Conservation (phyloP, 1,139 yeast genomes). For the Pichia sp. region DNA sequence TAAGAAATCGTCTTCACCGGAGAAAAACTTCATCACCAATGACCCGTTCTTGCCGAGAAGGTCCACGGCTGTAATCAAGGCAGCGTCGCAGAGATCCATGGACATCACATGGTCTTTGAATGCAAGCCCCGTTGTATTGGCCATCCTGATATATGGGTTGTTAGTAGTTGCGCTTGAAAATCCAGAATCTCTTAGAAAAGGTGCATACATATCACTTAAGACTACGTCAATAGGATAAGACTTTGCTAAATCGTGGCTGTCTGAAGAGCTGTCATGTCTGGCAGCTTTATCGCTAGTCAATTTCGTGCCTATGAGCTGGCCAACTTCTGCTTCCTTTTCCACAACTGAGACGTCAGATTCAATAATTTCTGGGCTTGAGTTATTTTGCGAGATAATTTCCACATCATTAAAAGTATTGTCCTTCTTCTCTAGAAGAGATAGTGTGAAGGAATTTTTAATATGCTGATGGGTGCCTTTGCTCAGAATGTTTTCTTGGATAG, state of each 20-base stretch:
- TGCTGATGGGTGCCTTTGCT: slow-evolving; percentile 61
- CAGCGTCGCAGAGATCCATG: slow-evolving; percentile 89
- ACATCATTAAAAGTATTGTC: slow-evolving; percentile 14
- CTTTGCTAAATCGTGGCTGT: slow-evolving; percentile 3
- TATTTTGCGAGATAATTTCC: slow-evolving; percentile 13
- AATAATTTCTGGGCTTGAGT: slow-evolving; percentile 12
- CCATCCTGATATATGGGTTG: slow-evolving; percentile 73
- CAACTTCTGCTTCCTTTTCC: slow-evolving; percentile 14
- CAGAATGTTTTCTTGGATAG: slow-evolving; percentile 83
- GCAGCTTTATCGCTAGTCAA: neutral
- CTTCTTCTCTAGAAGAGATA: slow-evolving; percentile 31
- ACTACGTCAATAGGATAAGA: slow-evolving; percentile 58
- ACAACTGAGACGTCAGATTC: slow-evolving; percentile 16
- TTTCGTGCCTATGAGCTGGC: slow-evolving; percentile 9
- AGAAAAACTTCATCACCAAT: slow-evolving; percentile 67
- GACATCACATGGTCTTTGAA: slow-evolving; percentile 60
- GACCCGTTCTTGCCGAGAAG: slow-evolving; percentile 65
- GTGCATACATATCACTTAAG: slow-evolving; percentile 83
- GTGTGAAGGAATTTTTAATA: slow-evolving; percentile 52
- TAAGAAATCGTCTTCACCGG: slow-evolving; percentile 63
- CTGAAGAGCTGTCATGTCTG: neutral
- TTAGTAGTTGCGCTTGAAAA: slow-evolving; percentile 72
- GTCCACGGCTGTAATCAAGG: slow-evolving; percentile 69
- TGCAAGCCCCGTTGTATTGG: slow-evolving; percentile 63
- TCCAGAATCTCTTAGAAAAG: slow-evolving; percentile 61